Base-by-base conservation (phyloP, 306 rosid species). In the Castanea sativa region DNA sequence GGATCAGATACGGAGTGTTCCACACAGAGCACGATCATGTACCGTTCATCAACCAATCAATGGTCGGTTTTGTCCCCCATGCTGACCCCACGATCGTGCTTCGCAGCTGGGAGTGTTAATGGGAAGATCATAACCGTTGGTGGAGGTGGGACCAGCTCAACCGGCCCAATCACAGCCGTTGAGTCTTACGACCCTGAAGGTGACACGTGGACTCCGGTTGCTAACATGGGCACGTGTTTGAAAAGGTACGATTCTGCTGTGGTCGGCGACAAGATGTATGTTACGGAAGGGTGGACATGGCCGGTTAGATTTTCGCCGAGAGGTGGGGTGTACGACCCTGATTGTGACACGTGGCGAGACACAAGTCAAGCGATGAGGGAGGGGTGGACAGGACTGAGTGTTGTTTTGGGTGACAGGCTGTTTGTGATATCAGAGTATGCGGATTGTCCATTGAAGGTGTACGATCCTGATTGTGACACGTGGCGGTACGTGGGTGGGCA, bases 251-350 rank as follows among this genome's bases (percentile, higher is more conserved):
- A 85, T 52, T 76, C 86, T 25, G 87, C 79, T 0, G 91, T 65
- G 71, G 56, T 63, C 6, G 86, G 83, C 0, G 81, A 83, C n/a
- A 86, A n/a, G 72, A n/a, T 92, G 60, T 90, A 78, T 60, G 86
- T 90, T 1, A 92, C 95, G 30, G 95, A 92, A 41, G 97, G 97
- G 45, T 92, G 95, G 97, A 61, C 85, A 77, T 92, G 95, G 97
- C 93, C 95, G 3, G 89, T 90, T 18, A 79, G 49, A 81, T 43
- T 55, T 8, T 70, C 88, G 10, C 97, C 95, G 10, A 75, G 89
- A 1, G 92, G 92, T 0, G 64, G 68, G 56, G 77, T 78, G 2
- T 92, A 90, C 76, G 85, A 89, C 4, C 45, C 27, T 0, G 85
- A 52, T 9, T 21, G 6, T 0, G 86, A 89, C 87, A 65, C 73